Base-by-base conservation (phyloP, 148 eudicot species). In the Rhododendron griersonianum region DNA sequence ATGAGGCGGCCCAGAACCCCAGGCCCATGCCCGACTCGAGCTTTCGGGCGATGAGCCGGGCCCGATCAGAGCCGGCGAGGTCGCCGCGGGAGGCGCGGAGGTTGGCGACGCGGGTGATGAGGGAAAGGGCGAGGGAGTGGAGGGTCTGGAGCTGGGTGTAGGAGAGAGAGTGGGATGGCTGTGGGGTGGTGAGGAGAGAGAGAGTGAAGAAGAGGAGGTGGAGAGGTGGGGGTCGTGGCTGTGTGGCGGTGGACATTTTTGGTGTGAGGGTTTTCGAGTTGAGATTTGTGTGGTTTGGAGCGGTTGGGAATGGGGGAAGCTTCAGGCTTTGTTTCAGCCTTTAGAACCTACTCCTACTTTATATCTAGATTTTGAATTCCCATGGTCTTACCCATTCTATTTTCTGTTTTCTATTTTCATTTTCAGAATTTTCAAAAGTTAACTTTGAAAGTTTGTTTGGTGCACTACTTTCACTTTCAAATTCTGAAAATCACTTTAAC, bases 11-110 rank as follows among this genome's bases (percentile, higher is more conserved):
- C 92, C 89, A 92, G 73, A 91, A 90, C 16, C 93, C 86, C 5
- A 94, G 84, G 53, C 93, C 91, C 11, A 51, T 84, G 7, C 89
- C 92, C 5, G 80, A 78, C 44, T 91, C 91, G 84, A 96, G 89
- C 84, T 89, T 92, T 10, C 55, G 69, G 57, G 95, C 94, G 45
- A 96, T 83, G 41, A 88, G 81, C 16, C 86, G 67, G 59, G 95
- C 98, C 13, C 99, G 88, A 77, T 87, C 86, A 2, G 95, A 89
- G 5, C 98, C 99, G 5, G 86, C 85, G 71, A 77, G 25, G 87
- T 96, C 98, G 71, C 96, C 98, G 79, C 95, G 94, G 21, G 96
- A 81, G 19, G 85, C 89, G 55, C 98, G 95, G 84, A 92, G 96
- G 88, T 78, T 89, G 90, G 99, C 92, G 45, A 96, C 95, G 88